Evolutionary conservation across 345 rosid species (phyloP).

Genomic region (Dovyalis caffra): DNA sequence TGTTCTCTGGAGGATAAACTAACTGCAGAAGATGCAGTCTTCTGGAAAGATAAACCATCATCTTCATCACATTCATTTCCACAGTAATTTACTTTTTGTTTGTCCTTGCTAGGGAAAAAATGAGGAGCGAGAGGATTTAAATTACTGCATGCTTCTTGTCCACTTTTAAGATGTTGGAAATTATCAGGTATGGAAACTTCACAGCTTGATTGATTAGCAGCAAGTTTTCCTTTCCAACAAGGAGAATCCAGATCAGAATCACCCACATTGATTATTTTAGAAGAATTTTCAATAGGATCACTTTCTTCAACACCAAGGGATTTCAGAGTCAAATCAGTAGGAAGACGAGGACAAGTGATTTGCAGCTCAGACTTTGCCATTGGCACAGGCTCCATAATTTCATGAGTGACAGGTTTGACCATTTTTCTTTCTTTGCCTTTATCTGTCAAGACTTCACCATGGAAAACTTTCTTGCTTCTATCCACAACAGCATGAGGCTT

Average conservation of each 20-base stretch:
- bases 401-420: conserved; percentile 3
- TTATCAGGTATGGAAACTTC: conserved; percentile 14
- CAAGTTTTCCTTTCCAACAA: conserved; percentile 56
- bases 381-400: conserved; percentile 6
- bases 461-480: conserved; percentile 15
- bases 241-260: conserved; percentile 67
- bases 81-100: conserved; percentile 22
- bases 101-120: conserved; percentile 41
- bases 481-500: conserved; percentile 2
- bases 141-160: conserved; percentile 24
- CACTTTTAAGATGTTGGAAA: conserved; percentile 27
- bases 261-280: conserved; percentile 15
- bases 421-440: conserved; percentile 5
- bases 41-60: conserved; percentile 23
- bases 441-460: conserved; percentile 2
- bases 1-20: conserved; percentile 24
- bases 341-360: conserved; percentile 12
- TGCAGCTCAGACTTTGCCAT: conserved; percentile 15
- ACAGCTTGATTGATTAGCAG: conserved; percentile 5
- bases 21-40: conserved; percentile 31
- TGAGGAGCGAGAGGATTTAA: conserved; percentile 57
- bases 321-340: conserved; percentile 24
- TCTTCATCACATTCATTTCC: conserved; percentile 21
- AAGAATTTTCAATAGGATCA: conserved; percentile 21
- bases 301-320: conserved; percentile 19